Evolutionary conservation across 768 basidiomycete species (phyloP), one percentile per base, ranked within the genome.

Genomic region (Lepiota brunneoincarnata): DNA sequence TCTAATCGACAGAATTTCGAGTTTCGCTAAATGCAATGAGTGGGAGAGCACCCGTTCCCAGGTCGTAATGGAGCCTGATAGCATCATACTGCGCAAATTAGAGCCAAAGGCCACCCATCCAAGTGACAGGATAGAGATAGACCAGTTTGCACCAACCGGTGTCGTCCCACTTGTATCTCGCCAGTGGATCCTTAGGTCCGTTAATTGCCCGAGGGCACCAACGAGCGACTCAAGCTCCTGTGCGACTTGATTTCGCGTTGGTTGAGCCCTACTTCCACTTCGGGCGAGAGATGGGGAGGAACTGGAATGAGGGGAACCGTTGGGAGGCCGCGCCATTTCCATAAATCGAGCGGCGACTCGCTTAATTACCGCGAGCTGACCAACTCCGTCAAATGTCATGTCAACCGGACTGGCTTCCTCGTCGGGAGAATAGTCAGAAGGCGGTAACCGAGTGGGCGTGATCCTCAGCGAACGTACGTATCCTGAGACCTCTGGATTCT

Each of bases 21-120:
- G 42, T 6, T 18, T 24, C 4, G 20, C 23, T 38, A 36, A 46
- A 12, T 54, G 44, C 5, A 44, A 38, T 14, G n/a, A 17, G 18
- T 44, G 44, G 24, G 44, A 44, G 20, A 54, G 37, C 24, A 46
- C 14, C 11, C 21, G 44, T 15, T 46, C 39, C 52, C 52, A 54
- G 15, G 44, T 20, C 26, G 26, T 20, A 21, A 54, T 12, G 5
- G 52, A 54, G 15, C 52, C 43, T 11, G 52, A 46, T 6, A 54
- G 26, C 21, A 43, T 46, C 23, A 54, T 18, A 7, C n/a, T 39
- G 11, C 28, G 43, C 43, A 54, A 28, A 38, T 17, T 54, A 17
- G 52, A 24, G 21, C 23, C 43, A 20, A 46, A 54, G 9, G 52
- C 44, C 18, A 37, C 39, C 20, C 34, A 43, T 3, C 36, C 17